Evolutionary conservation across 1,284 basidiomycete genomes (phyloP), one percentile per base, ranked within the genome.

Genomic region (Sanghuangporus baumii): DNA sequence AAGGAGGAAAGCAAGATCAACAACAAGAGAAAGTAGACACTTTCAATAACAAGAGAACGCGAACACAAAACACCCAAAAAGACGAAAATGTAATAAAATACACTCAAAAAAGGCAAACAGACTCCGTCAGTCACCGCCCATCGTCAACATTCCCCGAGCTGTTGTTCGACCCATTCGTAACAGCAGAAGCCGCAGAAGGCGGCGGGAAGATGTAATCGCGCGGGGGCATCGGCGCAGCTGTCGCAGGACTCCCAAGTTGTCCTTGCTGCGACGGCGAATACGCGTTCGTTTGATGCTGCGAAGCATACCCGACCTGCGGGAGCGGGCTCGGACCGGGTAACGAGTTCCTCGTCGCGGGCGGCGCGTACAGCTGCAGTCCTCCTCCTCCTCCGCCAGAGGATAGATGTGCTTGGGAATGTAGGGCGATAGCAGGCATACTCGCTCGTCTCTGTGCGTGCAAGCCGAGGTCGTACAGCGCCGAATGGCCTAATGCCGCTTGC

Each of bases 141-240:
- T 40, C 57, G n/a, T 47, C 57, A 31, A n/a, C 46, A 51, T 26
- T 51, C 16, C 50, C 50, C 18, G 11, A 7, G 6, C 56, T 31
- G 20, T 47, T 58, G 16, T 40, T 40, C 56, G 38, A 31, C 54
- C 55, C 55, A 31, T 31, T 31, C 26, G 26, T 31, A 31, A 4
- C 26, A 4, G 5, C 26, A 52, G 46, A 47, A 23, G 18, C 18
- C 36, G 31, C 61, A 18, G 55, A 37, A 14, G 55, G 38, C 14
- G 56, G 52, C 5, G 61, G 61, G 55, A 62, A 62, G 16, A 55
- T 55, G 50, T 62, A 62, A 9, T 43, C 56, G n/a, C 55, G 41
- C 23, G 37, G 37, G 14, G 59, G 61, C 43, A 46, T 46, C 20
- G 43, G 43, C 1, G 43, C 43, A 16, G 43, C 43, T 6, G 43